phyloP scores from a whole-genome alignment of 2,329 filamentous ascomycete genomes.

The Davidsoniella australis region DNA sequence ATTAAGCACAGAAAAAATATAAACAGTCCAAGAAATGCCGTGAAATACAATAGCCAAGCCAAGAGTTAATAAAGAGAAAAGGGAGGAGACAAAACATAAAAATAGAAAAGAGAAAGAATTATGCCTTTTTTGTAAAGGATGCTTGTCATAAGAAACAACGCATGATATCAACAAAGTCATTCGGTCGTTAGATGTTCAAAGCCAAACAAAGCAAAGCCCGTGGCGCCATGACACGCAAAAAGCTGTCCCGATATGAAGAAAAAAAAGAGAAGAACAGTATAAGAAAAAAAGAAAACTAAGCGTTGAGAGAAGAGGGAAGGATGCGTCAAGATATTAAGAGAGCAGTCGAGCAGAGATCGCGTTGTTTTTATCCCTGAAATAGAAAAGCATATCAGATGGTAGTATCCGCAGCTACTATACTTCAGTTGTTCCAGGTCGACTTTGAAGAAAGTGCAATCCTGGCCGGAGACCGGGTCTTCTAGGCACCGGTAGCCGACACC shows the following conservation, averaged over 20 bases:
- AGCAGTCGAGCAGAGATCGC: constrained; percentile 7
- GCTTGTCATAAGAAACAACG: constrained; percentile 8
- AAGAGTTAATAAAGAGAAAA: not conserved
- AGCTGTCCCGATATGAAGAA: not conserved
- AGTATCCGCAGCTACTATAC: not conserved
- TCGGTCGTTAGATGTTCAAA: constrained; percentile 11
- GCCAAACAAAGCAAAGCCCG: constrained; percentile 4
- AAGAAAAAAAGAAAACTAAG: not conserved
- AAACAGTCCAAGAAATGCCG: not conserved
- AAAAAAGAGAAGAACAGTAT: not conserved
- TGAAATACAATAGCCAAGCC: not conserved
- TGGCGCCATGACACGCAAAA: constrained; percentile 1
- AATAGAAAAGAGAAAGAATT: constrained; percentile 6
- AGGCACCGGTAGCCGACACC: constrained; percentile 28
- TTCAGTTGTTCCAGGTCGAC: constrained; percentile 13
- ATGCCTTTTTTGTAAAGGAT: constrained; percentile 1
- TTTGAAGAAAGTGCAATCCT: constrained; percentile 14
- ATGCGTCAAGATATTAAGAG: not conserved
- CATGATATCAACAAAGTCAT: constrained; percentile 12
- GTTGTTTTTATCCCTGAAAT: not conserved
- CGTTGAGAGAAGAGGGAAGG: not conserved
- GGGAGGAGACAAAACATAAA: not conserved
- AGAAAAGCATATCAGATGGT: not conserved
- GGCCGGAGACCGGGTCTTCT: constrained; percentile 16
- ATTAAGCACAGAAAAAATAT: not conserved